phyloP scores from a whole-genome alignment of 768 basidiomycete genomes.

The Podaxis mareebaensis region DNA sequence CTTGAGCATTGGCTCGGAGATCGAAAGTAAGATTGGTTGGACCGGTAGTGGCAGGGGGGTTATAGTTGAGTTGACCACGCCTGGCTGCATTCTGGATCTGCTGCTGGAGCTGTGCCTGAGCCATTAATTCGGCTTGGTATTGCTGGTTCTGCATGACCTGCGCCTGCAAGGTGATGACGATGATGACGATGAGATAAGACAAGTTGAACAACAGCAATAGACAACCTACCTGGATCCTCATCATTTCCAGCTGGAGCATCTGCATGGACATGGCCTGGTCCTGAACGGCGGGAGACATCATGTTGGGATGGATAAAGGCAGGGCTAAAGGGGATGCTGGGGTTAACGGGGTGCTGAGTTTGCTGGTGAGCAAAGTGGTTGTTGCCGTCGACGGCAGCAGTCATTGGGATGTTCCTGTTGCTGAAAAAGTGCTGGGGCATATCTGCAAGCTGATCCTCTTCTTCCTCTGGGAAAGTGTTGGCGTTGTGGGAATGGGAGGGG shows the following conservation, averaged over 20 bases:
- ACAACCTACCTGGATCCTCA: conserved; percentile 71
- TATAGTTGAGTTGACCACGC: conserved; percentile 48
- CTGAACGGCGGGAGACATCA: conserved; percentile 51
- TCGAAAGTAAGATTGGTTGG: conserved; percentile 67
- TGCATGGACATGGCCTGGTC: conserved; percentile 77
- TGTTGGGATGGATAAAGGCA: conserved; percentile 42
- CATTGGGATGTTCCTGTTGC: conserved; percentile 56
- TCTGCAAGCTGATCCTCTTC: conserved; percentile 65
- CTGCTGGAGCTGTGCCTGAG: conserved; percentile 42
- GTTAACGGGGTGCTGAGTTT: conserved; percentile 48
- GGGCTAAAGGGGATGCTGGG: conserved; percentile 58
- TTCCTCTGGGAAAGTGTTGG: conserved; percentile 50
- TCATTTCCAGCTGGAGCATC: conserved; percentile 81
- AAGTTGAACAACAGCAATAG: not conserved
- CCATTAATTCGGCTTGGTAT: conserved; percentile 70
- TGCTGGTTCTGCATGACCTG: conserved; percentile 80
- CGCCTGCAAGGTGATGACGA: conserved; percentile 39
- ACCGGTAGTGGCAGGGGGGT: conserved; percentile 73
- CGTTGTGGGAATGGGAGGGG: conserved; percentile 32
- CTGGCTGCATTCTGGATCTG: conserved; percentile 42
- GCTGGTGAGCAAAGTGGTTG: conserved; percentile 69
- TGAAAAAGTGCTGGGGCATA: conserved; percentile 54
- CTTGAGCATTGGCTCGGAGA: conserved; percentile 56
- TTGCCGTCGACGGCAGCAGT: conserved; percentile 73
- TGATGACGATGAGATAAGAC: conserved; percentile 21